Evolutionary conservation across 352 stramenopile species (phyloP).

Genomic region (Pythium chondricola): DNA sequence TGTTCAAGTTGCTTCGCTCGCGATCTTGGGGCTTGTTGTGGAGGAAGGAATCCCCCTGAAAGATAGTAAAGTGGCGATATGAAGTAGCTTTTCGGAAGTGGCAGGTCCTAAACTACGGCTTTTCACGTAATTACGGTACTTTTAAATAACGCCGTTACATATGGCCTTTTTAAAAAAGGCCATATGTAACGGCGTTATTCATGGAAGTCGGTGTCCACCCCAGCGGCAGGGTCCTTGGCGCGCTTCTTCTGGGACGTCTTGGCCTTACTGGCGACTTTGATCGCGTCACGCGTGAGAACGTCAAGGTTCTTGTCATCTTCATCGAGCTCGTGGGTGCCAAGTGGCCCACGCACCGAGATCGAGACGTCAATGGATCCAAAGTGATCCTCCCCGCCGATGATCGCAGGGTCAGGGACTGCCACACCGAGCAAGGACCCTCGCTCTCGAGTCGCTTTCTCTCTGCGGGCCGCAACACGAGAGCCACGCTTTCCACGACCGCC

Average conservation of each 20-base stretch:
- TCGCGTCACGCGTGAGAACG: conserved; percentile 47
- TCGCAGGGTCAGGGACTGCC: not conserved
- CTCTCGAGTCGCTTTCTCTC: conserved; percentile 4
- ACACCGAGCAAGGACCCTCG: conserved; percentile 4
- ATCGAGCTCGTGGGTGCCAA: conserved; percentile 20
- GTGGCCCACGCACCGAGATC: conserved; percentile 11
- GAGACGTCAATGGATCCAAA: not conserved
- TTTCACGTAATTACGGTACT: no score
- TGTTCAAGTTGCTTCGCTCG: no score
- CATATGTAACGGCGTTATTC: no score
- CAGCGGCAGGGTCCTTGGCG: conserved; percentile 10
- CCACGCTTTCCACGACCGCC: conserved; percentile 1
- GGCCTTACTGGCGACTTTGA: conserved; percentile 58
- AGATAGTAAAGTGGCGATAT: conserved; percentile 23
- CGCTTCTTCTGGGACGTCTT: conserved; percentile 49
- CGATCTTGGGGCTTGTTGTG: conserved; percentile 1
- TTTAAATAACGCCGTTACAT: no score
- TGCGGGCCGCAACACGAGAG: conserved; percentile 3
- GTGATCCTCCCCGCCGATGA: not conserved
- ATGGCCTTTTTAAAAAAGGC: no score
- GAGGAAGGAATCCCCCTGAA: conserved; percentile 3
- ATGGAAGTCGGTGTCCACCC: no score
- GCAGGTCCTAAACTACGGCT: no score
- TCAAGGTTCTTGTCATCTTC: conserved; percentile 32
- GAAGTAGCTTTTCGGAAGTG: no score